Evolutionary conservation across 2,329 filamentous ascomycete species (phyloP).

Genomic region (Camillea tinctor): DNA sequence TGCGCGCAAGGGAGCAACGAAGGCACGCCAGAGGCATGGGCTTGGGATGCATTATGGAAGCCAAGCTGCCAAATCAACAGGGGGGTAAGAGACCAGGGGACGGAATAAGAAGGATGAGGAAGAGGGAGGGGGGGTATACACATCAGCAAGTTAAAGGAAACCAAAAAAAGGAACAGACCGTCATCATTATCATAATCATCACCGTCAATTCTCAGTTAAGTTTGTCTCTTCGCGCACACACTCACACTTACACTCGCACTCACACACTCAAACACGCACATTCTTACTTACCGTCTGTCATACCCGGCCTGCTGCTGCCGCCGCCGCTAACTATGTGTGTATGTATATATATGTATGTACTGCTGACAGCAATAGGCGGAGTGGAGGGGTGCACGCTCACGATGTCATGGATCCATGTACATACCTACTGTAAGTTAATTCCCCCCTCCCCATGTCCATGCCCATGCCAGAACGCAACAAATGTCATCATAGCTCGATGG

Average conservation of each 20-base stretch:
- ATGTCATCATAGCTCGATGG: constrained; percentile 6
- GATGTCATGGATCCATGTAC: not conserved
- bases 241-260: not conserved
- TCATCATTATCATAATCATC: too few species aligned
- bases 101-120: constrained; percentile 7
- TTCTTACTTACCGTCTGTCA: not conserved
- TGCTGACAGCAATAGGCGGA: not conserved
- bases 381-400: not conserved
- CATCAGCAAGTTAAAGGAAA: not conserved
- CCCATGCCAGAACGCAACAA: not conserved
- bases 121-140: not conserved
- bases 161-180: not conserved
- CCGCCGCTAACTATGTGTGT: too few species aligned
- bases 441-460: not conserved
- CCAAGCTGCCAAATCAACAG: constrained; percentile 19
- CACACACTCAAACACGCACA: not conserved
- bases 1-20: constrained; percentile 22
- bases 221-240: not conserved
- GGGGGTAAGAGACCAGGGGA: constrained; percentile 3
- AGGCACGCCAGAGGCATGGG: constrained; percentile 11
- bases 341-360: too few species aligned
- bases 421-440: not conserved
- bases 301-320: not conserved
- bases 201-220: not conserved
- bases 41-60: constrained; percentile 17